These are phyloP conservation scores for Coemansia guatemalensis DNA, from an alignment of 192 early-diverging fungal genomes.

Conservation along the genomic window DNA sequence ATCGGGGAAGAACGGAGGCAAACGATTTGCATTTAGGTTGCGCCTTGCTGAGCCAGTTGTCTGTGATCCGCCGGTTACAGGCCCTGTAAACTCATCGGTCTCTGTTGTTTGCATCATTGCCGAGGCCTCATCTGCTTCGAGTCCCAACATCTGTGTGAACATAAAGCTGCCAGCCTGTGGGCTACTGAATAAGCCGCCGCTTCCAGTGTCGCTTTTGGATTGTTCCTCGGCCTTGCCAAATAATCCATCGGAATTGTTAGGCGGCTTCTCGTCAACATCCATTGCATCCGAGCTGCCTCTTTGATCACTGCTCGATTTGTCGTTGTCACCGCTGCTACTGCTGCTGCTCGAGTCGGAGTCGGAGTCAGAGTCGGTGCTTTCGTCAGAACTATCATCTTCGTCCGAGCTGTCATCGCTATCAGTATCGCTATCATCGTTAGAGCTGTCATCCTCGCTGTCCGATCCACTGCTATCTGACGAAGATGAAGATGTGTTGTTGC, in stretches of 20 bases:
- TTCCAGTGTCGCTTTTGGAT: neutral
- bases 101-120: constrained; percentile 6
- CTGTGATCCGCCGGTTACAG: constrained; percentile 35
- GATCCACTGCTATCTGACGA: neutral
- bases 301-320: neutral
- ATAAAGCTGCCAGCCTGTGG: constrained; percentile 18
- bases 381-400: neutral
- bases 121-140: constrained; percentile 48
- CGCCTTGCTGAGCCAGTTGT: constrained; percentile 30
- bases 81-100: constrained; percentile 14
- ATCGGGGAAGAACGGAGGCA: constrained; percentile 47
- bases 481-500: constrained; percentile 1
- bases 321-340: neutral
- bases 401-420: constrained; percentile 6
- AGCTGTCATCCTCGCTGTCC: constrained; percentile 1
- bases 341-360: constrained; percentile 10
- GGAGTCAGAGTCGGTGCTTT: constrained; percentile 9
- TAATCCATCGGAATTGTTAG: constrained; percentile 6
- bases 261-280: constrained; percentile 30
- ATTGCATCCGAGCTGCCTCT: constrained; percentile 14
- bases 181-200: constrained; percentile 28
- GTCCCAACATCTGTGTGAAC: constrained; percentile 41
- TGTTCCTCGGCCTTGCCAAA: constrained; percentile 15
- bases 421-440: constrained; percentile 6
- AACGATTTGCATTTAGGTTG: constrained; percentile 48